Conservation (phyloP, 768 basidiomycete genomes). For the Epithele typhae region DNA sequence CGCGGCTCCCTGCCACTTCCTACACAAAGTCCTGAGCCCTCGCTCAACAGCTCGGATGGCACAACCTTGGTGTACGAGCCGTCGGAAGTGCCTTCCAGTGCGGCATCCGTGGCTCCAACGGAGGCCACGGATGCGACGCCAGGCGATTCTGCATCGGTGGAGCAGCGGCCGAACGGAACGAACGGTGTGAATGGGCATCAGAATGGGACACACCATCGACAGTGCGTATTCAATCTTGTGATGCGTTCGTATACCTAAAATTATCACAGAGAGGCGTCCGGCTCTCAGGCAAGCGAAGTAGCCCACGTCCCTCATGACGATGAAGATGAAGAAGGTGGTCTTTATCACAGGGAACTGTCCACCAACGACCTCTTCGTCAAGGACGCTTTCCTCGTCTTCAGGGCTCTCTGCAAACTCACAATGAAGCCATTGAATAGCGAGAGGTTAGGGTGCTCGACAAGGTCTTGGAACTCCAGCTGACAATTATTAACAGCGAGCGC, state of each 20-base stretch:
- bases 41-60: conserved; percentile 9
- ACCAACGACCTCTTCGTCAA: conserved; percentile 91
- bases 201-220: conserved; percentile 6
- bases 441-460: conserved; percentile 49
- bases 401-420: conserved; percentile 93
- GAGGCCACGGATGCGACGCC: conserved; percentile 7
- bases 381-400: conserved; percentile 96
- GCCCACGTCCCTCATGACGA: conserved; percentile 10
- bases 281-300: conserved; percentile 18
- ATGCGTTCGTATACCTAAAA: background rate
- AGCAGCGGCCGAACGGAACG: conserved; percentile 1
- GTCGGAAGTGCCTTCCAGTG: background rate
- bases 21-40: conserved; percentile 7
- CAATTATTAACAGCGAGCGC: conserved; percentile 61
- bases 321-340: conserved; percentile 12
- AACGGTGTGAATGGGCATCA: background rate
- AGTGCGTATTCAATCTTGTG: conserved; percentile 6
- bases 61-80: conserved; percentile 11
- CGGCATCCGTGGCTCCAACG: background rate
- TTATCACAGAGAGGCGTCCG: conserved; percentile 11
- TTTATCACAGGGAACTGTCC: conserved; percentile 44
- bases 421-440: conserved; percentile 96
- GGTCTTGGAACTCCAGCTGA: conserved; percentile 1
- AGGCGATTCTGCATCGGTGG: conserved; percentile 2
- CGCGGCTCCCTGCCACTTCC: conserved; percentile 9